Base-by-base conservation (phyloP, 2,329 filamentous ascomycete genomes). In the Graphium sp. region DNA sequence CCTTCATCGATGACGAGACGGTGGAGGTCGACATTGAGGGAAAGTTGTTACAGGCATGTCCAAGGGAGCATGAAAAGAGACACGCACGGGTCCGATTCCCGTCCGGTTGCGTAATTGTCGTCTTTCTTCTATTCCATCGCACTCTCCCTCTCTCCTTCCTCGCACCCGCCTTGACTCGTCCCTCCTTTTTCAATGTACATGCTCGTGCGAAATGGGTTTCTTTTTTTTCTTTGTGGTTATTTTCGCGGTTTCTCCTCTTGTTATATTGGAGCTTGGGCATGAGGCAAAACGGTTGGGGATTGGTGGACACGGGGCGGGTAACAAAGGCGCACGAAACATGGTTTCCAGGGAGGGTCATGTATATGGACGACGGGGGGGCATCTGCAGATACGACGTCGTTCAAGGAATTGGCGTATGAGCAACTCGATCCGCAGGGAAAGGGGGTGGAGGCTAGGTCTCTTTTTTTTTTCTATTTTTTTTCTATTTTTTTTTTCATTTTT, bases 261-360 rank as follows among this genome's bases (percentile, higher is more conserved):
- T n/a, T 16, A 8, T 14, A 18, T 14, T 9, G 21, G 20, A 19
- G 16, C 13, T 28, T 26, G 28, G 32, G 32, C 30, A 30, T 32
- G 20, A 22, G 15, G 7, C 30, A 35, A 29, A 31, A 35, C 19
- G 32, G 32, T 25, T 30, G 32, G 16, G 26, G 27, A 18, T 35
- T 30, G 33, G 31, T 28, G 20, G 33, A 35, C 8, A 23, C 24
- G 18, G 22, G 14, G 17, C 16, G 22, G 14, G 16, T 16, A 11
- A 17, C 23, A 7, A 23, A 30, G 16, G 13, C 25, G 20, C 19
- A 13, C 21, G 21, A 29, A n/a, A n/a, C n/a, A n/a, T n/a, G n/a
- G n/a, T n/a, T n/a, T n/a, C n/a, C n/a, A n/a, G n/a, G n/a, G n/a
- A n/a, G n/a, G n/a, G n/a, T n/a, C n/a, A n/a, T n/a, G n/a, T n/a